A percentile compares a stretch with the other conserved stretches of the same genome.
Evolutionary conservation across 345 rosid genomes (phyloP).

Genomic region (Limnanthes douglasii): DNA sequence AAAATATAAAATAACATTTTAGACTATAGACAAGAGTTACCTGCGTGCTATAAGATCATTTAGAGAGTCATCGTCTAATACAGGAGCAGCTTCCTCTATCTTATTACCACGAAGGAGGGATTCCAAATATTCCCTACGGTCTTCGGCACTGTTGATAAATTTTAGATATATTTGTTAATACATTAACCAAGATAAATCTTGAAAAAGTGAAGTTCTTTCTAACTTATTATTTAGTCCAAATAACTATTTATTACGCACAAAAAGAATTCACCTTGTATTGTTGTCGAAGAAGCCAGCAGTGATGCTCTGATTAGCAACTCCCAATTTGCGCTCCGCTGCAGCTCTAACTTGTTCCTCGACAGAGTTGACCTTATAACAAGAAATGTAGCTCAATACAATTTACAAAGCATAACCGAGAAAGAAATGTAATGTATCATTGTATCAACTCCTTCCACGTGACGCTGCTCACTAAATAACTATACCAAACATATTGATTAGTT

Average conservation of each 20-base stretch:
- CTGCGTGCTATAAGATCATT: conserved; percentile 86
- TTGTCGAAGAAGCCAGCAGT: conserved; percentile 97
- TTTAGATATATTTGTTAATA: too few species aligned
- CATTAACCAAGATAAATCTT: conserved; percentile 6
- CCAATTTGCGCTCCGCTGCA: conserved; percentile 89
- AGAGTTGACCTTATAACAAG: conserved; percentile 69
- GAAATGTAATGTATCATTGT: too few species aligned
- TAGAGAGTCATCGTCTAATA: conserved; percentile 69
- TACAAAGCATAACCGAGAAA: too few species aligned
- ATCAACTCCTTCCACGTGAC: too few species aligned
- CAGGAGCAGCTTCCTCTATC: conserved; percentile 91
- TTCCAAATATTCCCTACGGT: conserved; percentile 87
- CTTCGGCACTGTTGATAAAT: conserved; percentile 95
- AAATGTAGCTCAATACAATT: too few species aligned
- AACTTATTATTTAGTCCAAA: too few species aligned
- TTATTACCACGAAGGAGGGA: conserved; percentile 70
- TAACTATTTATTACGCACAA: too few species aligned
- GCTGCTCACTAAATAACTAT: too few species aligned
- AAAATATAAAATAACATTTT: too few species aligned
- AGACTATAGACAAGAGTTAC: too few species aligned
- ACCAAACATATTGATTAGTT: too few species aligned
- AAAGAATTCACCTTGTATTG: conserved; percentile 77
- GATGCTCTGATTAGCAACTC: conserved; percentile 96
- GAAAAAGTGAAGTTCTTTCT: too few species aligned
- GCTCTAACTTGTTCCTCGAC: conserved; percentile 97